Base-by-base conservation (phyloP, 768 basidiomycete genomes). In the Clitopilus hobsonii region DNA sequence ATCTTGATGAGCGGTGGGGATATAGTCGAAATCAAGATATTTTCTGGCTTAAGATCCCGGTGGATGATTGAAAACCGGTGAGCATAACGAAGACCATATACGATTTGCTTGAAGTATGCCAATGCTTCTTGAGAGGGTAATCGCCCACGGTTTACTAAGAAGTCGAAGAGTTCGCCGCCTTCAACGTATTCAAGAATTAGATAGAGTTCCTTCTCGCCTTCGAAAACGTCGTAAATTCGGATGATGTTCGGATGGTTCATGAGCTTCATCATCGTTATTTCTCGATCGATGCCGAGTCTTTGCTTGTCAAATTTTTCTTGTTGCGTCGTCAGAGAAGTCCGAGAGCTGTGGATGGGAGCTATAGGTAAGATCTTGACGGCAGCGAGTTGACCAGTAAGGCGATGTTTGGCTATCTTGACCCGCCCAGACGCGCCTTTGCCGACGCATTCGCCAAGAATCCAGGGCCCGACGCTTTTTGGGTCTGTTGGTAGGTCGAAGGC, bases 181-280 rank as follows among this genome's bases (percentile, higher is more conserved):
- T 94, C 86, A 50, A 98, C 88, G 65, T 95, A 98, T 71, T 98
- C 96, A 51, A 98, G 81, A 28, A 98, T 86, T 27, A 98, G 84
- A 71, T 89, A 97, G 38, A 98, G 85, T 61, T 96, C 91, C 64
- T 82, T 86, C 38, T 90, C 85, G 66, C 91, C 90, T 72, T 98
- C 94, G 71, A 90, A 97, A 53, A 98, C 95, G 66, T 98, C 95
- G 70, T 92, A 94, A 36, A 98, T 87, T 58, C 89, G 85, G 77
- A 98, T 84, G 63, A 98, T 93, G 71, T 97, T 97, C 1, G 94
- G 95, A 67, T 98, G 95, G 65, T 95, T 91, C 86, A 98, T 94
- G 62, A 98, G 88, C 70, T 98, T 98, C 95, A 98, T 96, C 86
- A 98, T 94, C 54, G 91, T 92, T 57, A 98, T 96, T 70, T 98